Percentiles rank a stretch among this genome's conserved stretches.
Conservation (phyloP, 108 stramenopile species). For the Nitzschia palea region DNA sequence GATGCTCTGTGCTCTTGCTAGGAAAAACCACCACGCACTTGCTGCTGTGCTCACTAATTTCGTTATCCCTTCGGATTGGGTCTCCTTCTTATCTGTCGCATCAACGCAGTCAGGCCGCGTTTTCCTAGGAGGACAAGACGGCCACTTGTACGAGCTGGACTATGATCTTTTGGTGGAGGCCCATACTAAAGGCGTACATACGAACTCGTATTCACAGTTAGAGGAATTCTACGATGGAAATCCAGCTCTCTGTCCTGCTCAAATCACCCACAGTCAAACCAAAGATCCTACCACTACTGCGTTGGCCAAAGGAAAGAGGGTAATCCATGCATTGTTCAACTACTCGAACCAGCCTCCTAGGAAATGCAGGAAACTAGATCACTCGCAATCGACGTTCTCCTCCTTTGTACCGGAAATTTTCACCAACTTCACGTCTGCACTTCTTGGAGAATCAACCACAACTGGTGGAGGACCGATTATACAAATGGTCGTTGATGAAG, state of each 20-base stretch:
- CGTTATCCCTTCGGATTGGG: slow-evolving; percentile 81
- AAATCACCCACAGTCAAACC: slow-evolving; percentile 17
- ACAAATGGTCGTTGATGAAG: slow-evolving; percentile 65
- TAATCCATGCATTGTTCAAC: slow-evolving; percentile 40
- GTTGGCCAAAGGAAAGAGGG: slow-evolving; percentile 49
- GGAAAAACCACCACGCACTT: slow-evolving; percentile 14
- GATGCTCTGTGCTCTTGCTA: slow-evolving; percentile 78
- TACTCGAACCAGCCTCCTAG: slow-evolving; percentile 38
- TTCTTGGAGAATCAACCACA: slow-evolving; percentile 43
- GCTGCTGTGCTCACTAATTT: slow-evolving; percentile 80
- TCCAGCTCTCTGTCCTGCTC: slow-evolving; percentile 20
- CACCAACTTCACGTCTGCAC: slow-evolving; percentile 30
- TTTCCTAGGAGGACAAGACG: slow-evolving; percentile 96
- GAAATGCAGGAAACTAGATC: slow-evolving; percentile 85
- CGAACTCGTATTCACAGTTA: slow-evolving; percentile 31
- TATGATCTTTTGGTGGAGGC: slow-evolving; percentile 60
- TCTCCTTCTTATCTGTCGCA: slow-evolving; percentile 77
- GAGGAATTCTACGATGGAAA: slow-evolving; percentile 53
- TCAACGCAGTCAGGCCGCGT: slow-evolving; percentile 84
- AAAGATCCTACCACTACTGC: slow-evolving; percentile 3
- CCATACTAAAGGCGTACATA: slow-evolving; percentile 1
- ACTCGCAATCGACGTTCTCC: slow-evolving; percentile 45
- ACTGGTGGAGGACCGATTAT: slow-evolving; percentile 75
- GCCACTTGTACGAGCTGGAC: slow-evolving; percentile 89
- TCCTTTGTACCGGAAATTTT: slow-evolving; percentile 69